These are phyloP conservation scores for Pythium dissimile DNA, from an alignment of 352 stramenopile genomes.

Conservation along the genomic window DNA sequence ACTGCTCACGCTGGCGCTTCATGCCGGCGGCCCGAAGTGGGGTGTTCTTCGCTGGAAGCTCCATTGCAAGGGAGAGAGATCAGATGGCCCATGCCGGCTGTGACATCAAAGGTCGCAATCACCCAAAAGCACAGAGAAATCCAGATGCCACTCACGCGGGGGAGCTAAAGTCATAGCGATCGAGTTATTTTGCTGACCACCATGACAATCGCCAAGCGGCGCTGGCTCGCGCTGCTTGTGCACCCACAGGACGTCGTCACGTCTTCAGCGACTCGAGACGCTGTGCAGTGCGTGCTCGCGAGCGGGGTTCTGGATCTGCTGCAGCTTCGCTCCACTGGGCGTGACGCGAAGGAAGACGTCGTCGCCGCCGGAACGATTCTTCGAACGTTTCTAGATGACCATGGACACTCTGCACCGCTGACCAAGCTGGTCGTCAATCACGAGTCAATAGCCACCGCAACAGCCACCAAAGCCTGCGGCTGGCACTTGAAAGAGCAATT, in stretches of 20 bases:
- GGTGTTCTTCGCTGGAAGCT: neutral
- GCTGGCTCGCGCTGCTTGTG: constrained; percentile 27
- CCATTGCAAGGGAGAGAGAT: neutral
- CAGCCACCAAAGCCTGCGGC: neutral
- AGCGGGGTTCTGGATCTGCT: constrained; percentile 25
- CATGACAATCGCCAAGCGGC: neutral
- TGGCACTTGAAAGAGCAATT: constrained; percentile 22
- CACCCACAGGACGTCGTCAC: constrained; percentile 21
- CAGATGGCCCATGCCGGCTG: neutral
- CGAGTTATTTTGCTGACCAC: too few species aligned
- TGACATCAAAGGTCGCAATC: constrained; percentile 22
- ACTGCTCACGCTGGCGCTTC: constrained; percentile 18
- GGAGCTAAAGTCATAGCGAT: neutral
- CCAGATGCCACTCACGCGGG: constrained; percentile 1
- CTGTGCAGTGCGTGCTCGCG: neutral
- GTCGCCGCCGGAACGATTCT: constrained; percentile 6
- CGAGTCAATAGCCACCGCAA: constrained; percentile 2
- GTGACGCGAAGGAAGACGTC: constrained; percentile 7
- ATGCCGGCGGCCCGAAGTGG: constrained; percentile 10
- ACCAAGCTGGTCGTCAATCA: constrained; percentile 16
- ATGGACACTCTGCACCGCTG: neutral
- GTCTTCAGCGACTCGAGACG: neutral
- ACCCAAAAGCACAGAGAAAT: constrained; percentile 19
- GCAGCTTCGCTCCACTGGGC: constrained; percentile 24
- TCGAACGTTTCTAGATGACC: neutral